Percentiles rank a stretch among this genome's conserved stretches.
These are phyloP conservation scores for Penicillium crystallinum DNA, from an alignment of 495 filamentous ascomycete species.

Conservation along the genomic window DNA sequence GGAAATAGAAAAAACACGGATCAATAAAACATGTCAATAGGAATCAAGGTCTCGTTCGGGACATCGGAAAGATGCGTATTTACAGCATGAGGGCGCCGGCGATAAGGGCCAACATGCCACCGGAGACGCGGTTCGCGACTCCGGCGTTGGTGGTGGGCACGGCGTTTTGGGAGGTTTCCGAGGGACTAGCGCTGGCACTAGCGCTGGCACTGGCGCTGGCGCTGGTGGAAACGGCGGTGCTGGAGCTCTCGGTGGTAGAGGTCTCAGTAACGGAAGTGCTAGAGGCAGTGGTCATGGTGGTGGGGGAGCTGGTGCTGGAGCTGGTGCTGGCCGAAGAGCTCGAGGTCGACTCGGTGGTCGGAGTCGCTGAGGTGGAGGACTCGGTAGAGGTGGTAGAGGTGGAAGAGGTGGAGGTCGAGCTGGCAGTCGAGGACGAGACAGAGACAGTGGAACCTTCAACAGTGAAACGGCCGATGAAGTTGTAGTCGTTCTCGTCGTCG, in stretches of 20 bases:
- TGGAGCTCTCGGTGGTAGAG: conserved; percentile 25
- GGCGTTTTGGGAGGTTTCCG: conserved; percentile 5
- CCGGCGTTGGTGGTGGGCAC: conserved; percentile 29
- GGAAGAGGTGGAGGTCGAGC: conserved; percentile 23
- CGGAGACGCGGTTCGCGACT: conserved; percentile 34
- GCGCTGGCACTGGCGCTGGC: conserved; percentile 13
- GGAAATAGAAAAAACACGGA: neutral
- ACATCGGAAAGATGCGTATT: conserved; percentile 8
- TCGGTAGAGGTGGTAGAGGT: conserved; percentile 8
- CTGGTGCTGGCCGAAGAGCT: conserved; percentile 33
- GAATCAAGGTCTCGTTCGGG: neutral
- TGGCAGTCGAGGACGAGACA: conserved; percentile 21
- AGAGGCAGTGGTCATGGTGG: conserved; percentile 10
- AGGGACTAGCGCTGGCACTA: conserved; percentile 8
- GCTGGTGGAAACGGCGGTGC: conserved; percentile 21
- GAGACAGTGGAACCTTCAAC: conserved; percentile 46
- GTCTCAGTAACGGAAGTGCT: conserved; percentile 32
- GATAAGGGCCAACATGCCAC: conserved; percentile 34
- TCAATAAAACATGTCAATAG: neutral
- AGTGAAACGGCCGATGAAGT: conserved; percentile 57
- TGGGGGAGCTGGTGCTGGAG: conserved; percentile 20
- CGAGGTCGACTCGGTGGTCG: conserved; percentile 41
- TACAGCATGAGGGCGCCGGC: conserved; percentile 34
- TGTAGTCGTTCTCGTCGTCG: conserved; percentile 36
- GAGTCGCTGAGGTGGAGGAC: conserved; percentile 54